A percentile compares a stretch with the other conserved stretches of the same genome.
Conservation (phyloP, 192 early-diverging fungal genomes). For the Backusella tarrabulga region DNA sequence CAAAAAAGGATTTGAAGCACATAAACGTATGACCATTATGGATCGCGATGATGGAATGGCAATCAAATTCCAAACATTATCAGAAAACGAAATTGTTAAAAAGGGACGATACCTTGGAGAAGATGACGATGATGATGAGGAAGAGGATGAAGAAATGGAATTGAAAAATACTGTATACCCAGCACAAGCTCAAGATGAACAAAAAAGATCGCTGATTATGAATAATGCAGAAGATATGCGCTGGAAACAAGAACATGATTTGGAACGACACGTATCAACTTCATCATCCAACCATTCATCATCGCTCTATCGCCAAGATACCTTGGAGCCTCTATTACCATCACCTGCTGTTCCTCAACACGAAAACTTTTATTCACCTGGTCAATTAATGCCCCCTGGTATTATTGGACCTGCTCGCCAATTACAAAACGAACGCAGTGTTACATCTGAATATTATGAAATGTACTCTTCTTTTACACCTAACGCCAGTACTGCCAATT, state of each 20-base stretch:
- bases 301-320: background rate
- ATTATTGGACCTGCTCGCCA: background rate
- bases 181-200: background rate
- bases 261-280: background rate
- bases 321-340: background rate
- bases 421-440: conserved; percentile 8
- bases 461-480: conserved; percentile 15
- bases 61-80: conserved; percentile 14
- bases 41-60: conserved; percentile 5
- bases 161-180: background rate
- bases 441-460: conserved; percentile 16
- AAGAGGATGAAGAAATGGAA: background rate
- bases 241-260: conserved; percentile 3
- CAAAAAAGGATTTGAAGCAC: background rate
- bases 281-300: background rate
- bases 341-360: background rate
- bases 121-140: background rate
- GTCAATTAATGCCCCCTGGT: background rate
- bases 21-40: conserved; percentile 6
- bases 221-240: background rate
- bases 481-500: background rate
- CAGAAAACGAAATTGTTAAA: conserved; percentile 8
- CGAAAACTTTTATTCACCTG: background rate
- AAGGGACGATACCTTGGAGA: conserved; percentile 8
- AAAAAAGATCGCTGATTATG: background rate